Evolutionary conservation across 805 yeast species (phyloP).

Genomic region (Hanseniaspora hatyaiensis): DNA sequence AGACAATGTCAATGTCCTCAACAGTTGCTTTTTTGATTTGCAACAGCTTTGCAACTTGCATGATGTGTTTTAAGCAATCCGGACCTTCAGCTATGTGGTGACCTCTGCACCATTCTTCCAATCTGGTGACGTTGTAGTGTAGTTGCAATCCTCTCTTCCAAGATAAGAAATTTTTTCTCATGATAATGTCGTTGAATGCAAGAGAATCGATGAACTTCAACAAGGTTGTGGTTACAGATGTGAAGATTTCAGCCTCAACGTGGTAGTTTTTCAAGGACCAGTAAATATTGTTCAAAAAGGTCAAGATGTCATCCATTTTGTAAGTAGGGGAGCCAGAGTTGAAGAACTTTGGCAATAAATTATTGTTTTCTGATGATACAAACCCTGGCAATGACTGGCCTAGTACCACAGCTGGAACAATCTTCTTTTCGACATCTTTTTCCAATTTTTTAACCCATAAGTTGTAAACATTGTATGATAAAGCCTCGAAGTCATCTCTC

Average conservation of each 20-base stretch:
- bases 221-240: constrained; percentile 72
- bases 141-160: constrained; percentile 98
- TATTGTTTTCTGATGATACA: constrained; percentile 67
- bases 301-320: constrained; percentile 88
- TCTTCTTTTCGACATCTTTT: constrained; percentile 78
- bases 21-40: constrained; percentile 83
- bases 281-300: constrained; percentile 78
- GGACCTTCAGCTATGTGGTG: constrained; percentile 85
- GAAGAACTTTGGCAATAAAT: constrained; percentile 75
- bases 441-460: constrained; percentile 95
- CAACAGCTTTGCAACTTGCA: constrained; percentile 84
- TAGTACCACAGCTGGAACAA: constrained; percentile 85
- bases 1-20: constrained; percentile 81
- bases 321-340: constrained; percentile 50
- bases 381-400: constrained; percentile 95
- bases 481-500: constrained; percentile 84
- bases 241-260: constrained; percentile 72
- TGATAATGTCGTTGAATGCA: constrained; percentile 88
- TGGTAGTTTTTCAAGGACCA: constrained; percentile 89
- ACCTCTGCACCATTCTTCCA: constrained; percentile 96
- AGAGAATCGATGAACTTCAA: constrained; percentile 79
- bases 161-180: constrained; percentile 86
- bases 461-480: constrained; percentile 86
- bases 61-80: constrained; percentile 67
- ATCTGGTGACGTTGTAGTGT: constrained; percentile 88